Conservation (phyloP, 257 asterid genomes). For the Ajuga chamaepitys region DNA sequence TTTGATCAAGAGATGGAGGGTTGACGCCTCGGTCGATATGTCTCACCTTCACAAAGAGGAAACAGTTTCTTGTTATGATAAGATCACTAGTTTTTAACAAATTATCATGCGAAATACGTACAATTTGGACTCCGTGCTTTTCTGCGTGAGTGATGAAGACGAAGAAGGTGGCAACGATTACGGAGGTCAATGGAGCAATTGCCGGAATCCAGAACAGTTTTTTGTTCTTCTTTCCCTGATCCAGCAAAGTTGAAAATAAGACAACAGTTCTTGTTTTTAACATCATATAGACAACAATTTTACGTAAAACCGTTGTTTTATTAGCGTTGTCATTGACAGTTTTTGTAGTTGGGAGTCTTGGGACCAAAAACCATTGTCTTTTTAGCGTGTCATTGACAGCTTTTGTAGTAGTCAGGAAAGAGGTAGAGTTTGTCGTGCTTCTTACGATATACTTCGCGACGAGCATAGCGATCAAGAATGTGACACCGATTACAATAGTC, state of each 20-base stretch:
- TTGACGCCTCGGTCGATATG: conserved; percentile 47
- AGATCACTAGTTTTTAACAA: not conserved
- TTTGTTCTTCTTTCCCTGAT: conserved; percentile 59
- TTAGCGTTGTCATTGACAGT: too few species aligned
- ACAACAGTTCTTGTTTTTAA: not conserved
- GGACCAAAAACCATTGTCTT: too few species aligned
- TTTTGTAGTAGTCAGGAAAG: not conserved
- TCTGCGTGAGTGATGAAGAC: conserved; percentile 68
- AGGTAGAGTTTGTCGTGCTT: not conserved
- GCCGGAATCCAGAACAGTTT: conserved; percentile 71
- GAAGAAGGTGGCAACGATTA: conserved; percentile 50
- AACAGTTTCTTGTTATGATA: not conserved
- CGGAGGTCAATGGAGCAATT: conserved; percentile 67
- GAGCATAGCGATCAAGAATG: conserved; percentile 56
- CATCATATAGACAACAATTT: too few species aligned
- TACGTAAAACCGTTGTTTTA: too few species aligned
- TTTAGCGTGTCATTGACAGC: too few species aligned
- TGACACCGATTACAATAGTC: conserved; percentile 54
- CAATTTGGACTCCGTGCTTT: conserved; percentile 56
- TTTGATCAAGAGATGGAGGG: conserved; percentile 43
- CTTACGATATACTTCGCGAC: conserved; percentile 57
- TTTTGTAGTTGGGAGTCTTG: too few species aligned
- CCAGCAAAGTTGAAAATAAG: not conserved
- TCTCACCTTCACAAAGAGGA: conserved; percentile 29
- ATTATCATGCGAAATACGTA: conserved; percentile 18